These are phyloP conservation scores for Nannochloris sp. DNA, from an alignment of 139 green algal species.

Conservation along the genomic window DNA sequence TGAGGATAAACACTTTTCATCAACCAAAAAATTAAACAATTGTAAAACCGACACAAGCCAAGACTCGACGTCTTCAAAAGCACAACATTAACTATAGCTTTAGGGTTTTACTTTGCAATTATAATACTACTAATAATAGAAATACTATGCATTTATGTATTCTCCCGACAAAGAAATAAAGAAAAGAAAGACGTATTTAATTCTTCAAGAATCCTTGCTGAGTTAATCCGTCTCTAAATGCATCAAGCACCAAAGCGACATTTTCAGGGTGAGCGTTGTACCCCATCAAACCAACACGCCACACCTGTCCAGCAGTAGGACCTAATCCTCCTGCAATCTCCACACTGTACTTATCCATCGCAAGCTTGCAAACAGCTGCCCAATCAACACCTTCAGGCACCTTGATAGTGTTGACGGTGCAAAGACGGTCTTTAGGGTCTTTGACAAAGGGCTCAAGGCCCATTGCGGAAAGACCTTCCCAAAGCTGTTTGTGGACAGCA, in stretches of 20 bases:
- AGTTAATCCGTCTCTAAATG: slow-evolving; percentile 72
- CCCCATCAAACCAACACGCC: slow-evolving; percentile 77
- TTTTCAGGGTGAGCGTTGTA: slow-evolving; percentile 78
- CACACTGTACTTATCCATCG: slow-evolving; percentile 72
- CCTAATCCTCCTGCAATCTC: slow-evolving; percentile 74
- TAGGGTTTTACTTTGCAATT: no score
- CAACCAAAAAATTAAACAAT: slow-evolving; percentile 5
- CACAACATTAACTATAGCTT: no score
- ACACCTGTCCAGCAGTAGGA: slow-evolving; percentile 71
- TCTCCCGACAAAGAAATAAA: no score
- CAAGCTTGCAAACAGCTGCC: slow-evolving; percentile 63
- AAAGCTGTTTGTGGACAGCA: slow-evolving; percentile 57
- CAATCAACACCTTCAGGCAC: slow-evolving; percentile 80
- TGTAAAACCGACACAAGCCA: neutral
- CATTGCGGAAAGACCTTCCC: slow-evolving; percentile 64
- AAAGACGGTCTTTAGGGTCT: slow-evolving; percentile 59
- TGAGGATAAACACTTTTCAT: no score
- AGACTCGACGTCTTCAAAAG: neutral
- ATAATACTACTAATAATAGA: no score
- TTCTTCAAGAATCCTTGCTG: slow-evolving; percentile 64
- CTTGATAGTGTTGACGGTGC: slow-evolving; percentile 91
- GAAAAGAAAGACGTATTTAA: no score
- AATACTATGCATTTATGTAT: neutral
- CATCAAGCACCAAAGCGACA: slow-evolving; percentile 66
- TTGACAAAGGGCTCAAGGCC: slow-evolving; percentile 76